Evolutionary conservation across 306 rosid genomes (phyloP), one percentile per base, ranked within the genome.

Genomic region (Biancaea sappan): DNA sequence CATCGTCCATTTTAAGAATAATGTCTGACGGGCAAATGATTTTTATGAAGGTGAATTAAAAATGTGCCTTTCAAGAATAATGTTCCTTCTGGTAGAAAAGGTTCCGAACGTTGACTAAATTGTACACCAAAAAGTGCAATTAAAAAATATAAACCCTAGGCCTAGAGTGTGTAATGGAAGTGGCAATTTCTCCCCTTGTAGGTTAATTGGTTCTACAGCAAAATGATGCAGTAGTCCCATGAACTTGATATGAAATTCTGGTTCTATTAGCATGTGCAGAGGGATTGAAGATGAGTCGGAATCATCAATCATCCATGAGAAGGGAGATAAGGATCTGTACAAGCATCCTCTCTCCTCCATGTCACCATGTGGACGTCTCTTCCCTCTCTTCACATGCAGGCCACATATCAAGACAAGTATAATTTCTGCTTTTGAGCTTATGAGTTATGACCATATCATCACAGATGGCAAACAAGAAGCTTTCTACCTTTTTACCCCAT

Each of bases 311-410:
- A n/a, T 71, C 72, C 50, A 65, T 35, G 48, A 50, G 70, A 21
- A 75, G 62, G 62, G 18, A 74, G 57, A 80, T 26, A 43, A 73
- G 64, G 41, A n/a, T 67, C 52, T 48, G 21, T 19, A 24, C 8
- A 25, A 29, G 32, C 34, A 40, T 52, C 72, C 51, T 21, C 12
- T 61, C 40, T 71, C 24, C 19, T 41, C 66, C 43, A 13, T 7
- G 50, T 31, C 72, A 19, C 59, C 22, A 16, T 14, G 9, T 70
- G 77, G 58, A 18, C 44, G 75, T 43, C 43, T 29, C 31, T 32
- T 40, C 10, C 48, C 22, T 14, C 61, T 12, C 38, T 24, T 54
- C 52, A 37, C 26, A 66, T 43, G 13, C 37, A 28, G 9, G 24
- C 22, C 75, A 26, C 40, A 2, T 19, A 37, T 31, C 46, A 28